phyloP scores from a whole-genome alignment of 805 yeast species.

The Lipomyces mesembrius region DNA sequence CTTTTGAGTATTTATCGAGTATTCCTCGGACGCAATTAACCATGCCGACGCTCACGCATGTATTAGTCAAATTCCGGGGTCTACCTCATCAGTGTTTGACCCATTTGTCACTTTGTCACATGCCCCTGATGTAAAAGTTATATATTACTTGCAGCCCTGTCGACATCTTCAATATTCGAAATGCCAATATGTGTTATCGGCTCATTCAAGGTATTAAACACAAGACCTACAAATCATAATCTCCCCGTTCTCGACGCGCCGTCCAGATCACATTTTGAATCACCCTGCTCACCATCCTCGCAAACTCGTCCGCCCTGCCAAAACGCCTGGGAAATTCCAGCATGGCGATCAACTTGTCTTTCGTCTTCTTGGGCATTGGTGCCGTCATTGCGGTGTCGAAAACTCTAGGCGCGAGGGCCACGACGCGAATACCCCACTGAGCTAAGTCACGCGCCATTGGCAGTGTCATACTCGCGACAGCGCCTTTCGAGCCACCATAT shows the following conservation, averaged over 20 bases:
- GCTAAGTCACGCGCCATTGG: constrained; percentile 33
- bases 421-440: constrained; percentile 28
- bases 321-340: constrained; percentile 29
- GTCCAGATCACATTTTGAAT: constrained; percentile 24
- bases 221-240: constrained; percentile 9
- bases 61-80: too few relatives aligned
- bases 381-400: constrained; percentile 30
- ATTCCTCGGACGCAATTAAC: too few relatives aligned
- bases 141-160: not conserved
- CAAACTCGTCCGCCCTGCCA: constrained; percentile 31
- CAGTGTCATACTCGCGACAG: constrained; percentile 22
- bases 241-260: constrained; percentile 32
- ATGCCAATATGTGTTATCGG: too few relatives aligned
- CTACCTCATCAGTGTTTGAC: too few relatives aligned
- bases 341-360: constrained; percentile 6
- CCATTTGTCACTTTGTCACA: too few relatives aligned
- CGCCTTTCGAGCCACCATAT: constrained; percentile 37
- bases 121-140: too few relatives aligned
- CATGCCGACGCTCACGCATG: too few relatives aligned
- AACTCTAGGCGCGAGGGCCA: constrained; percentile 26
- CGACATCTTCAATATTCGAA: too few relatives aligned
- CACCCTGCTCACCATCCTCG: constrained; percentile 13
- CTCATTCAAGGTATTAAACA: too few relatives aligned
- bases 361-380: constrained; percentile 9
- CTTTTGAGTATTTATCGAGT: too few relatives aligned